Evolutionary conservation across 176 grass and related monocot genomes (phyloP), one percentile per base, ranked within the genome.

Genomic region (Saccharum spontaneum): DNA sequence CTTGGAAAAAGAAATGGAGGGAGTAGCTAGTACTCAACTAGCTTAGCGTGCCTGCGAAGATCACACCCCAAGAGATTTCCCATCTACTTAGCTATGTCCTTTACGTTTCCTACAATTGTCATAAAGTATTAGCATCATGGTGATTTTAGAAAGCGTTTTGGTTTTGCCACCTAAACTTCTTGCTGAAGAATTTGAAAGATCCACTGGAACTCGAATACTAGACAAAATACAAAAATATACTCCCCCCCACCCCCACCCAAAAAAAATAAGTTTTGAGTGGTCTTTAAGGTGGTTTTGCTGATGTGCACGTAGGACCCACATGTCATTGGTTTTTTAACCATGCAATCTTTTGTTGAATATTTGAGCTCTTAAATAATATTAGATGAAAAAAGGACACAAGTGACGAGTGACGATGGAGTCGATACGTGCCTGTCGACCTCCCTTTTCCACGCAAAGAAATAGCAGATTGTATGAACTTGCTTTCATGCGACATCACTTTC

Each of bases 401-500:
- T 28, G 28, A 38, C 37, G 5, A 38, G 40, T 41, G 8, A 41
- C 49, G 16, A n/a, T n/a, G 20, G 8, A 3, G 20, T 59, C 9
- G 8, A n/a, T 17, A 15, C 52, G 40, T 52, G 44, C 18, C 55
- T 46, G 44, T 78, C 37, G 73, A 6, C 61, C n/a, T 89, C 57
- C 79, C 37, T 79, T 86, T 86, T 67, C 67, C 7, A 20, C 5
- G 26, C 67, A 60, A 73, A 78, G 57, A 73, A 81, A 60, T 62
- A 75, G 46, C 49, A 20, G 67, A 17, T 7, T 10, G 20, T 36
- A 57, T 75, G 48, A 83, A 50, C 34, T 74, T 63, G 61, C 75
- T 84, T 87, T 87, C 84, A 79, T 52, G 84, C 31, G 39, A 79
- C 76, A 40, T 68, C 84, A 84, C 80, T 87, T 80, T 90, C 80